Evolutionary conservation across 1,284 basidiomycete genomes (phyloP), one percentile per base, ranked within the genome.

Genomic region (Ustilago bromivora): DNA sequence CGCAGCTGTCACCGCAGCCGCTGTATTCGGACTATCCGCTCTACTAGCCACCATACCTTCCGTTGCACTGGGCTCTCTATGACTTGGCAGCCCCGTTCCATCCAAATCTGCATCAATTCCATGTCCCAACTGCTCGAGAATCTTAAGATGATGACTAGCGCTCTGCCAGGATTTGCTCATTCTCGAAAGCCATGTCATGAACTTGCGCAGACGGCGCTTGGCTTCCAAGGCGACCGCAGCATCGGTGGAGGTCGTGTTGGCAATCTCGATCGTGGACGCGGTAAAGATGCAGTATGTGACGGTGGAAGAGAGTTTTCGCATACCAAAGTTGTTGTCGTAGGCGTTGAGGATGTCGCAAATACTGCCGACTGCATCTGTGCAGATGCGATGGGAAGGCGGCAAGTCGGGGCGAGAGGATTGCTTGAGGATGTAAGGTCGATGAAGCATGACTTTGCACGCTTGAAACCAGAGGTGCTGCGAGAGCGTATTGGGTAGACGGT

Each of bases 251-350:
- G 80, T 83, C 13, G 79, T 81, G 46, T 83, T 82, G 49, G 76
- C 80, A 40, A 83, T 66, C 58, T 76, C 75, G 64, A 83, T 80
- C 17, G 81, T 82, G 2, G 72, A 72, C 8, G 80, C 76, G 1
- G 74, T 83, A 35, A 82, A 83, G 47, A 83, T 70, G 65, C 71
- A 78, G 65, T 78, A 83, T 15, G 77, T 73, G 38, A 80, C 60
- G 3, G 78, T 76, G 43, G 72, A 73, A 2, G 75, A 76, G 1
- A 80, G 62, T 41, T 80, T 78, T 40, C 72, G 65, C 59, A 82
- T 67, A 13, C 74, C 76, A 40, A 76, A 79, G n/a, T 76, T 72
- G 35, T 71, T 55, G 43, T 79, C 72, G 49, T 80, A 81, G 11
- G 73, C 60, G 10, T 68, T 64, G 54, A 82, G 61, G 49, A 82